phyloP scores from a whole-genome alignment of 2,329 filamentous ascomycete genomes.

The Aspergillus brasiliensis region DNA sequence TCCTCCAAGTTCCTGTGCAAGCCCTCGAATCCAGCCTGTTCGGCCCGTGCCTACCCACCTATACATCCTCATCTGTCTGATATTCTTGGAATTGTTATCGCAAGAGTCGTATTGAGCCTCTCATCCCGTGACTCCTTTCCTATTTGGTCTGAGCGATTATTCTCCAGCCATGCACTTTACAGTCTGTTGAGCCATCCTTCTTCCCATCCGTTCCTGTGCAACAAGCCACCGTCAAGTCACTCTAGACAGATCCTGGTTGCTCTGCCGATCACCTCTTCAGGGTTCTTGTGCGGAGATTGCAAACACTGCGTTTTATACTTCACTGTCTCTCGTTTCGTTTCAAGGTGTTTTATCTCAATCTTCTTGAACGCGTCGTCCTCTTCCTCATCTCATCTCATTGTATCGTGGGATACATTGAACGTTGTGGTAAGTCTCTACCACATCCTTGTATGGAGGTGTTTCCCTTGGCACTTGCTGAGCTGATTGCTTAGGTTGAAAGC shows the following conservation, averaged over 20 bases:
- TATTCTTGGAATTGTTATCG: not conserved
- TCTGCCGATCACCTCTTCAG: not conserved
- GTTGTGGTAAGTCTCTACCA: not conserved
- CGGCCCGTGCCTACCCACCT: conserved; percentile 6
- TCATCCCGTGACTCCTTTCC: not conserved
- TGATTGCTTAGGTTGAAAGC: not conserved
- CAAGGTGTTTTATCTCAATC: too few species aligned
- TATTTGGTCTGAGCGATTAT: not conserved
- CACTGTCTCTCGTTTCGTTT: not conserved
- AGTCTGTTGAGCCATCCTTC: conserved; percentile 7
- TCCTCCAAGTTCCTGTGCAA: not conserved
- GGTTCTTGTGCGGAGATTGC: not conserved
- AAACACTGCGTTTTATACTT: not conserved
- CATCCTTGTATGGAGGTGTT: not conserved
- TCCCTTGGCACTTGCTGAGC: not conserved
- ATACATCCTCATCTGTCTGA: conserved; percentile 11
- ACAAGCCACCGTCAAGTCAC: not conserved
- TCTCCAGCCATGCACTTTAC: conserved; percentile 5
- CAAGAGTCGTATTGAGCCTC: not conserved
- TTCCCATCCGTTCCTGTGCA: conserved; percentile 3
- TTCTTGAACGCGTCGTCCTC: not conserved
- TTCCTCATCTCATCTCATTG: not conserved
- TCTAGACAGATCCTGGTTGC: not conserved
- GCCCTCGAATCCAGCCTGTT: not conserved
- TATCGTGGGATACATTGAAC: not conserved